A percentile compares a stretch with the other conserved stretches of the same genome.
Conservation (phyloP, 352 stramenopile species). For the Phytophthora tubulina region DNA sequence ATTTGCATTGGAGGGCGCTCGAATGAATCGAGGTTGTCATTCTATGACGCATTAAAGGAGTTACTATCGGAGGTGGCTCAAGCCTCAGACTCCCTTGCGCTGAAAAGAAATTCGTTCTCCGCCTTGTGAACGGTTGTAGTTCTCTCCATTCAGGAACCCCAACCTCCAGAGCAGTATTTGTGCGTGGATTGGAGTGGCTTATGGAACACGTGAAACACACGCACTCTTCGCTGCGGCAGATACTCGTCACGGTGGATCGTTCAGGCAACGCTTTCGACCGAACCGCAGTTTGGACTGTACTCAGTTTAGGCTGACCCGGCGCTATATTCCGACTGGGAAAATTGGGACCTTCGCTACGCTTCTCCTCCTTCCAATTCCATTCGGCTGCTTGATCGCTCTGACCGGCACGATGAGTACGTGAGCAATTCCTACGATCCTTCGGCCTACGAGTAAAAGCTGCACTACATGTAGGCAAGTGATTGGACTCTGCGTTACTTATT, state of each 20-base stretch:
- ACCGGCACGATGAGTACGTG: too few species aligned
- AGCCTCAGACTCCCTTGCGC: not conserved
- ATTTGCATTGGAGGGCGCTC: conserved; percentile 32
- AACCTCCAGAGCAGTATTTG: not conserved
- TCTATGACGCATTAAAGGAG: conserved; percentile 6
- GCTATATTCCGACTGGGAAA: conserved; percentile 19
- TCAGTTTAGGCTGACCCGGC: not conserved
- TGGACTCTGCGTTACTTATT: too few species aligned
- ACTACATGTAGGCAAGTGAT: too few species aligned
- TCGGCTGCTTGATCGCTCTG: too few species aligned
- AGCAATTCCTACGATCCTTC: too few species aligned
- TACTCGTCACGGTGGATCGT: conserved; percentile 5
- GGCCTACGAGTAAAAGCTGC: too few species aligned
- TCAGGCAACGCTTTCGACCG: not conserved
- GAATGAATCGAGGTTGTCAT: not conserved
- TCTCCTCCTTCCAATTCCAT: too few species aligned
- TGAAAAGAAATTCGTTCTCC: conserved; percentile 15
- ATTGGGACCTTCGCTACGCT: not conserved
- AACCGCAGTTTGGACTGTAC: conserved; percentile 21
- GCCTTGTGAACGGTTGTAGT: conserved; percentile 12
- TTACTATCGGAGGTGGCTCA: conserved; percentile 5
- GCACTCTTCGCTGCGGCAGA: conserved; percentile 12
- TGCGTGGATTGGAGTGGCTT: conserved; percentile 1
- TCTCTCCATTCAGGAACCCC: not conserved
- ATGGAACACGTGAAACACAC: conserved; percentile 14